Conservation (phyloP, 179 eudicot genomes). For the Beta lomatogona region DNA sequence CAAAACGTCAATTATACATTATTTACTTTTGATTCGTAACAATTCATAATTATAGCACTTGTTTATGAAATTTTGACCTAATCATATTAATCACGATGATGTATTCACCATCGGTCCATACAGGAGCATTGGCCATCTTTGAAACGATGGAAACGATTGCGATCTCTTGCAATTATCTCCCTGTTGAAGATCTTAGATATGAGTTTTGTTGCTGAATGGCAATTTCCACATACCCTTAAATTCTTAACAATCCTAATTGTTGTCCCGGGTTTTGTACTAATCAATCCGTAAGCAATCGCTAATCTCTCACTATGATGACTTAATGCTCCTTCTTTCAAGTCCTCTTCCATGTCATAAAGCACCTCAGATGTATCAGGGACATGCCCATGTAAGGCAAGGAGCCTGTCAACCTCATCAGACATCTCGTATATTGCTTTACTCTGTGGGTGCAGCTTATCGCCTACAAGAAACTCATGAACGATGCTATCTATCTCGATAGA, state of each 20-base stretch:
- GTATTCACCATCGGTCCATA: constrained; percentile 49
- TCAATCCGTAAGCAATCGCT: constrained; percentile 57
- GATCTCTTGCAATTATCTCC: too few species aligned
- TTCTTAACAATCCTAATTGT: too few species aligned
- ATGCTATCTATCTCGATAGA: constrained; percentile 59
- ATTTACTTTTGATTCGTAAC: too few species aligned
- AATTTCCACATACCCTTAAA: too few species aligned
- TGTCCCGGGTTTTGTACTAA: constrained; percentile 29
- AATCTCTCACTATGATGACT: constrained; percentile 54
- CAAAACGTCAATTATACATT: too few species aligned
- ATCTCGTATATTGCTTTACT: constrained; percentile 50
- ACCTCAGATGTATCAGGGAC: constrained; percentile 63
- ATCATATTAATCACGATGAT: neutral
- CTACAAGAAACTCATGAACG: constrained; percentile 65
- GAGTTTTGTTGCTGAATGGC: too few species aligned
- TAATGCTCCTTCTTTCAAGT: constrained; percentile 48
- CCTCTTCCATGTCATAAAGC: constrained; percentile 56
- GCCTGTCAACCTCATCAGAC: constrained; percentile 56
- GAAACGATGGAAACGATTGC: constrained; percentile 47
- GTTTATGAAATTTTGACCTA: neutral
- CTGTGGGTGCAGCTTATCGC: constrained; percentile 60
- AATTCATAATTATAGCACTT: neutral
- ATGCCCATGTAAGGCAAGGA: constrained; percentile 52
- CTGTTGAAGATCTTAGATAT: too few species aligned
- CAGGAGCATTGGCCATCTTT: constrained; percentile 57